Conservation (phyloP, 2,329 filamentous ascomycete species). For the Aspergillus sp. region DNA sequence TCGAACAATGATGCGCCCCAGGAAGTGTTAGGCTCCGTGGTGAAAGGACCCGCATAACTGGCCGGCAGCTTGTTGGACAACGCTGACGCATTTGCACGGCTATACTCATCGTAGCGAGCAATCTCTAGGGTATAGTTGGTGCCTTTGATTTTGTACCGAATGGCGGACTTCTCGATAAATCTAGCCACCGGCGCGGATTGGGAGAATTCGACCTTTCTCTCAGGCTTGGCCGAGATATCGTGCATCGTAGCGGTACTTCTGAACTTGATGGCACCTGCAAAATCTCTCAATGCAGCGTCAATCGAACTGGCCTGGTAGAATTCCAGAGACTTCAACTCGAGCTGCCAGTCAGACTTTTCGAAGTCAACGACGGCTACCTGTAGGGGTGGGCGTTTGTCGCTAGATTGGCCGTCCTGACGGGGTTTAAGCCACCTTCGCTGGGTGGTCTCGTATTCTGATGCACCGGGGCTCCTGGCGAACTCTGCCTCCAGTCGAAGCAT, state of each 20-base stretch:
- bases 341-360: conserved; percentile 42
- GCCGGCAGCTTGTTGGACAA: conserved; percentile 16
- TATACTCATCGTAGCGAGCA: conserved; percentile 44
- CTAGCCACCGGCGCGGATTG: conserved; percentile 28
- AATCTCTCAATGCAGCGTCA: conserved; percentile 28
- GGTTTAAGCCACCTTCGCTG: conserved; percentile 40
- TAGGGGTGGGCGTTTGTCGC: conserved; percentile 30
- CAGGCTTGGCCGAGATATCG: conserved; percentile 27
- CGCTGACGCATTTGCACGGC: conserved; percentile 12
- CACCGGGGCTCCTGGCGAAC: conserved; percentile 32
- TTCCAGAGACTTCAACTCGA: conserved; percentile 43
- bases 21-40: conserved; percentile 28
- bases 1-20: conserved; percentile 44
- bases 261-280: conserved; percentile 34
- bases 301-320: conserved; percentile 35
- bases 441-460: conserved; percentile 36
- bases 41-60: conserved; percentile 20
- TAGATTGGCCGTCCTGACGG: conserved; percentile 21
- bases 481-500: conserved; percentile 42
- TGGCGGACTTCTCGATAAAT: conserved; percentile 42
- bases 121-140: conserved; percentile 48
- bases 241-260: conserved; percentile 18
- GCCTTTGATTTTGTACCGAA: conserved; percentile 42
- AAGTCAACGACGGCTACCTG: conserved; percentile 43
- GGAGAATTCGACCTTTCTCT: conserved; percentile 35